phyloP scores from a whole-genome alignment of 257 asterid genomes.

The Lavandula angustifolia region DNA sequence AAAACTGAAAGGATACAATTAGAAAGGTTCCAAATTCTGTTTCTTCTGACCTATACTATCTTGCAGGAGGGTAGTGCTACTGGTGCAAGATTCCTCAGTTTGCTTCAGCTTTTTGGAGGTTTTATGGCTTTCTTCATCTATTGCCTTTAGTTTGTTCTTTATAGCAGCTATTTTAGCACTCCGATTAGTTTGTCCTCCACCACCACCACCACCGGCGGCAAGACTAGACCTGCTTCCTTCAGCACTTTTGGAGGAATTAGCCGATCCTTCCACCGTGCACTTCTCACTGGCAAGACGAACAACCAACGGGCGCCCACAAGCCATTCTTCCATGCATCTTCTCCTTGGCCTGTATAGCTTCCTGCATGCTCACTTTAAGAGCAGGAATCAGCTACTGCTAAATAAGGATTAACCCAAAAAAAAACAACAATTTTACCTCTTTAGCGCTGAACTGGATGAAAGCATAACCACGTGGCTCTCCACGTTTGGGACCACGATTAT shows the following conservation, averaged over 20 bases:
- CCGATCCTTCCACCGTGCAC: conserved; percentile 39
- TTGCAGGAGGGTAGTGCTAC: conserved; percentile 7
- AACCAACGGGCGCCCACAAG: conserved; percentile 47
- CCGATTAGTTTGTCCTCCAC: conserved; percentile 53
- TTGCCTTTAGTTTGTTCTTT: conserved; percentile 74
- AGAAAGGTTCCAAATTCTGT: background rate
- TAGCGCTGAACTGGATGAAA: conserved; percentile 75
- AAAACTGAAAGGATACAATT: background rate
- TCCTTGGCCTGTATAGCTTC: conserved; percentile 88
- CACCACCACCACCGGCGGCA: conserved; percentile 26
- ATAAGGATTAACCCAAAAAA: background rate
- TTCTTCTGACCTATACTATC: conserved; percentile 7
- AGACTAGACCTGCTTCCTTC: conserved; percentile 46
- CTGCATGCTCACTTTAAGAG: conserved; percentile 94
- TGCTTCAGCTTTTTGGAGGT: conserved; percentile 52
- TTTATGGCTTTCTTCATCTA: conserved; percentile 61
- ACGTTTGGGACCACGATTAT: conserved; percentile 88
- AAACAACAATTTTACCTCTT: conserved; percentile 62
- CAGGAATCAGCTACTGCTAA: conserved; percentile 46
- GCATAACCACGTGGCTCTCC: conserved; percentile 53
- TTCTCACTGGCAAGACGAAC: conserved; percentile 90
- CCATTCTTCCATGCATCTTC: conserved; percentile 86
- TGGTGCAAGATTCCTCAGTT: conserved; percentile 11
- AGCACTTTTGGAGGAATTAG: conserved; percentile 39
- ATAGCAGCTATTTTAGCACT: conserved; percentile 86